These are phyloP conservation scores for Cantharellus anzutake DNA, from an alignment of 768 basidiomycete genomes.

Conservation along the genomic window DNA sequence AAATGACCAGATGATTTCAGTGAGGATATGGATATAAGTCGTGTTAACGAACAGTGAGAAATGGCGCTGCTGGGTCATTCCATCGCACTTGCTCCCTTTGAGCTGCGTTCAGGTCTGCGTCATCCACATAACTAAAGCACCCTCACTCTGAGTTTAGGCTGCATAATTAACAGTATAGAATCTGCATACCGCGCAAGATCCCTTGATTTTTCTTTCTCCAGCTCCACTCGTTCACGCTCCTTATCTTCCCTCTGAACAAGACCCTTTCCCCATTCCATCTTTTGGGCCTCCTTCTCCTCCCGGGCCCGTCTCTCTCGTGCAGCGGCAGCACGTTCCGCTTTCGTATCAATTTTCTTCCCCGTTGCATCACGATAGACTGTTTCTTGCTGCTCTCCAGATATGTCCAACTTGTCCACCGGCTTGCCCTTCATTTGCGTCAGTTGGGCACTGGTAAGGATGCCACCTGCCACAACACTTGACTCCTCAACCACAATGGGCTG, in stretches of 20 bases:
- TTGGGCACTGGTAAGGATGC: slow-evolving; percentile 1
- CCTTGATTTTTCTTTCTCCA: slow-evolving; percentile 45
- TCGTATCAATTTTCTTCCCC: slow-evolving; percentile 79
- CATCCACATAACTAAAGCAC: slow-evolving; percentile 38
- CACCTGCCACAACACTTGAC: slow-evolving; percentile 19
- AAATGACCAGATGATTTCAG: background rate
- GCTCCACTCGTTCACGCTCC: slow-evolving; percentile 41
- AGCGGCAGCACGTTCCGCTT: slow-evolving; percentile 68
- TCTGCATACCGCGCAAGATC: slow-evolving; percentile 41
- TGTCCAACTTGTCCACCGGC: slow-evolving; percentile 25
- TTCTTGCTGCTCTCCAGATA: slow-evolving; percentile 53
- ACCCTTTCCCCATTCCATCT: slow-evolving; percentile 98
- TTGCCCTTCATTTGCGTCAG: slow-evolving; percentile 19
- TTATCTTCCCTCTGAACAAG: slow-evolving; percentile 70
- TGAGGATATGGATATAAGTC: slow-evolving; percentile 2
- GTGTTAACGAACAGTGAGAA: slow-evolving; percentile 49
- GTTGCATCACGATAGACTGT: slow-evolving; percentile 87
- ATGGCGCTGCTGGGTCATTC: slow-evolving; percentile 97
- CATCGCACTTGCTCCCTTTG: slow-evolving; percentile 64
- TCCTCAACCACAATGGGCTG: slow-evolving; percentile 46
- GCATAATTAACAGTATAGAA: background rate
- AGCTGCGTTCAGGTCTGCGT: slow-evolving; percentile 70
- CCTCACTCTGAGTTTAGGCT: background rate
- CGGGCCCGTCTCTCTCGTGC: slow-evolving; percentile 58
- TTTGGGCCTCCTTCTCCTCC: slow-evolving; percentile 72